Evolutionary conservation across 2,329 filamentous ascomycete species (phyloP).

Genomic region (Paecilomyces sp.): DNA sequence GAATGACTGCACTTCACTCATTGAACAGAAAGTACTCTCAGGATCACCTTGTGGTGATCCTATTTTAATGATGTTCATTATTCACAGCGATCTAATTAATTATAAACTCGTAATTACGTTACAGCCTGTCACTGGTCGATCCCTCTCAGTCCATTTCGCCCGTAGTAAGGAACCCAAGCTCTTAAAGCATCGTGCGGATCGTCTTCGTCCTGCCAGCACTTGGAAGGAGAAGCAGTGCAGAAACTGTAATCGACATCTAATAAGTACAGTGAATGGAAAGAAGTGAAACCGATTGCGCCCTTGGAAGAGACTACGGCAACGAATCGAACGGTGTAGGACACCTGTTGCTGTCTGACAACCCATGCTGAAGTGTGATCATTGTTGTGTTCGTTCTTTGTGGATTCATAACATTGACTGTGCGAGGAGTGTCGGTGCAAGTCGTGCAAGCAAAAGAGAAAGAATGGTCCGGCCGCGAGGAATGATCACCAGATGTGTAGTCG

Average conservation of each 20-base stretch:
- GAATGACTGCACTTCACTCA: too few relatives aligned
- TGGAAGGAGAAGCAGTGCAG: not conserved
- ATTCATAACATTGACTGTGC: not conserved
- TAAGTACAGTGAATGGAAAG: not conserved
- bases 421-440: not conserved
- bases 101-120: not conserved
- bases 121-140: not conserved
- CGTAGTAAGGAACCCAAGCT: not conserved
- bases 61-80: not conserved
- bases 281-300: not conserved
- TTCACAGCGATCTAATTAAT: conserved; percentile 1
- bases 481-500: not conserved
- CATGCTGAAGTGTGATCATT: not conserved
- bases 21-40: not conserved
- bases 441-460: not conserved
- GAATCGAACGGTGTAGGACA: not conserved
- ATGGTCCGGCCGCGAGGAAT: not conserved
- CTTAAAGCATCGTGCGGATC: not conserved
- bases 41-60: not conserved
- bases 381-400: not conserved
- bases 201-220: not conserved
- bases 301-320: not conserved
- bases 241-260: not conserved
- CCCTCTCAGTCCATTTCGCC: not conserved
- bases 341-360: not conserved